Evolutionary conservation across 1,139 yeast species (phyloP).

Genomic region (Hanseniaspora sp.): DNA sequence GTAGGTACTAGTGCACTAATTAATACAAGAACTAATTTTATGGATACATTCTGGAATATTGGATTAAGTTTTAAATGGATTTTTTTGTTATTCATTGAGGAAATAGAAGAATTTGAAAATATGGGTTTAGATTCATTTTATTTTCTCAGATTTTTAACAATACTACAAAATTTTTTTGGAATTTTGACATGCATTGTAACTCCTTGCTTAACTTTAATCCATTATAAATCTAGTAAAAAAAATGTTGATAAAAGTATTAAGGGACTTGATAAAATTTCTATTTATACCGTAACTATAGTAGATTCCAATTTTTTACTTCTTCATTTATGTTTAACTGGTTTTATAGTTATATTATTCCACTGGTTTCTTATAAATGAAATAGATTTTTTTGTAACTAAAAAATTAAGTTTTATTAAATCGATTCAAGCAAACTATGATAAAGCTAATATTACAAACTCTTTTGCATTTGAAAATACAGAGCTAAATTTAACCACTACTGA

Average conservation of each 20-base stretch:
- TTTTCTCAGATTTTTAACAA: slow-evolving; percentile 44
- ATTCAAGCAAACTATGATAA: slow-evolving; percentile 26
- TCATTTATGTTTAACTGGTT: slow-evolving; percentile 45
- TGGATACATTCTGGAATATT: background rate
- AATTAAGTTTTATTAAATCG: slow-evolving; percentile 30
- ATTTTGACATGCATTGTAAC: slow-evolving; percentile 43
- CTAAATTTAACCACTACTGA: no score
- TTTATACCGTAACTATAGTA: slow-evolving; percentile 46
- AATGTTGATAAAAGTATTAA: slow-evolving; percentile 24
- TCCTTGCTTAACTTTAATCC: slow-evolving; percentile 47
- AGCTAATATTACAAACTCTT: background rate
- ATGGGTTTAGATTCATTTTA: slow-evolving; percentile 59
- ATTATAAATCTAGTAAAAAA: slow-evolving; percentile 27
- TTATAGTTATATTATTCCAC: slow-evolving; percentile 46
- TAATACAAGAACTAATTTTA: background rate
- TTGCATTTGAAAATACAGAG: no score
- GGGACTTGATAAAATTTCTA: slow-evolving; percentile 50
- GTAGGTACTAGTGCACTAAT: background rate
- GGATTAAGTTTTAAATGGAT: slow-evolving; percentile 17
- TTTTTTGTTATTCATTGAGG: slow-evolving; percentile 17
- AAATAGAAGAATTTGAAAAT: slow-evolving; percentile 36
- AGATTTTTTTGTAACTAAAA: slow-evolving; percentile 36
- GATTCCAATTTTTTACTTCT: slow-evolving; percentile 39
- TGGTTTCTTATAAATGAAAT: slow-evolving; percentile 43
- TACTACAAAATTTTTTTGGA: slow-evolving; percentile 40